Base-by-base conservation (phyloP, 345 rosid species). In the Limnanthes douglasii region DNA sequence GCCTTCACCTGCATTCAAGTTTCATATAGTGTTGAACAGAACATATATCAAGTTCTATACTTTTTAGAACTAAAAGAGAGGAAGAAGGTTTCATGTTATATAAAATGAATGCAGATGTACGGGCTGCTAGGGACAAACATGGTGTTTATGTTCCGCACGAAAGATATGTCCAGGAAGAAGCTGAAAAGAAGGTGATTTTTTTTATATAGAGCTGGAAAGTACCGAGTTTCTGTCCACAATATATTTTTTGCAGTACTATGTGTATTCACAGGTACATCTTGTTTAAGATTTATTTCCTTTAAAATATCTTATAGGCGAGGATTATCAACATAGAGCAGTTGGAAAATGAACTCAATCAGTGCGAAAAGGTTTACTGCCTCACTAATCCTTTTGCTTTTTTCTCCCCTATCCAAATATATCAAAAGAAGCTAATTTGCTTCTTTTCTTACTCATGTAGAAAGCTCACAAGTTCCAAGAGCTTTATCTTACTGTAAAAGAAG, bases 101-200 rank as follows among this genome's bases (percentile, higher is more conserved):
- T 18, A 28, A 18, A 34, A 20, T 39, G 15, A 46, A 39, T 53
- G 61, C 76, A 88, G 97, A 88, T 59, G 72, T 83, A 45, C 73
- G 77, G 54, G 90, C 97, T 10, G 97, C 97, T 27, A 76, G 95
- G 70, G 93, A 79, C 35, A 79, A 60, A 58, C 79, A 79, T 55
- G 97, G 97, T 40, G 70, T 83, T n/a, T 79, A 83, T 39, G 50
- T 88, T 29, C 75, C 95, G 11, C 81, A 74, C 37, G 95, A 83
- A 47, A 70, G 95, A 72, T 74, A 54, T 74, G 50, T 59, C 27
- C 83, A 68, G 43, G 95, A 79, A 33, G 95, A 79, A 67, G 73
- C 77, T 48, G 97, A 79, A 55, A 83, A 88, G 78, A 88, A 88
- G 86, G 95, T 83, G n/a, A n/a, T n/a, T n/a, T n/a, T n/a, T n/a